Evolutionary conservation across 2,329 filamentous ascomycete species (phyloP), one percentile per base, ranked within the genome.

Genomic region (Coniochaeta hoffmannii): DNA sequence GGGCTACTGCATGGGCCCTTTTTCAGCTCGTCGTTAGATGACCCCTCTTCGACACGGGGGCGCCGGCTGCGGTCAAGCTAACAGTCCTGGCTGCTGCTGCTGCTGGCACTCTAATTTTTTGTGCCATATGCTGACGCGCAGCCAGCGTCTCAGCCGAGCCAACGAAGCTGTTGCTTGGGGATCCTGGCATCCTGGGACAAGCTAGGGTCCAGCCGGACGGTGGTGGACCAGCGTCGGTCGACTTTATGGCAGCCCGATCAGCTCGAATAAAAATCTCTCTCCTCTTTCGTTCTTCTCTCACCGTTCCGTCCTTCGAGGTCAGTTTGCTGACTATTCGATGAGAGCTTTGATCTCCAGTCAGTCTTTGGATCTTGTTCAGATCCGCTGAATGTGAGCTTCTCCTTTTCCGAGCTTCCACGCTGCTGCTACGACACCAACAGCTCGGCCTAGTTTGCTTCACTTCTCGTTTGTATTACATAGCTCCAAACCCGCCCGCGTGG

Each of bases 221-320:
- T n/a, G n/a, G n/a, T n/a, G 34, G 15, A 7, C 12, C 41, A 28
- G 24, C 26, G 41, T 46, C 14, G 3, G 19, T 28, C 2, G 15
- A 38, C 36, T n/a, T 46, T 41, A 9, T 22, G 36, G 36, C 36
- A 9, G n/a, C 12, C 22, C 28, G 28, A 22, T 26, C 55, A 53
- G 44, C 30, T 55, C 44, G 53, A 58, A 56, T 58, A 58, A 58
- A 58, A 58, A 56, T 56, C 51, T 55, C 50, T 41, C 53, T 51
- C 31, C 55, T 52, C 38, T 53, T 51, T 52, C 34, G 52, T 44
- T 46, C 50, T 51, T 30, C 12, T 50, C 38, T 51, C 50, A 26
- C 50, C 41, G 41, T 51, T 35, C 51, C 26, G 30, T 28, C 41
- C n/a, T 28, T 17, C 14, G 19, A 30, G 31, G 35, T 44, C 19